These are phyloP conservation scores for Paragyromitra xinjiangensis DNA, from an alignment of 495 filamentous ascomycete species.

Conservation along the genomic window DNA sequence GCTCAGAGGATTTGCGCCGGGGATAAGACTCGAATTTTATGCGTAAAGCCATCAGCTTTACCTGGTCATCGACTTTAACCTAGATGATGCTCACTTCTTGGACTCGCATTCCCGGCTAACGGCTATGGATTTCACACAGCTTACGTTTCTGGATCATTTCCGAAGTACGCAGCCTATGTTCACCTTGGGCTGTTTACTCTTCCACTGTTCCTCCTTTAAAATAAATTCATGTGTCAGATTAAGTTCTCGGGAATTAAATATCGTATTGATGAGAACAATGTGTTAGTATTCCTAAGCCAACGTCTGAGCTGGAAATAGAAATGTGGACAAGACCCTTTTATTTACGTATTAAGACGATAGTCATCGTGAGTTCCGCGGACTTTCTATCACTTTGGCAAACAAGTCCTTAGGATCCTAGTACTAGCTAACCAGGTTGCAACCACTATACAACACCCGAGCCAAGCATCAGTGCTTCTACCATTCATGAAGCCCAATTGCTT, in stretches of 20 bases:
- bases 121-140: background rate
- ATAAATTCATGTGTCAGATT: background rate
- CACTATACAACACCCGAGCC: background rate
- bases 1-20: background rate
- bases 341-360: background rate
- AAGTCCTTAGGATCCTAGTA: background rate
- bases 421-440: background rate
- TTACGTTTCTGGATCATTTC: background rate
- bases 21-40: background rate
- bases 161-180: background rate
- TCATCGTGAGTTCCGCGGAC: background rate
- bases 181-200: background rate
- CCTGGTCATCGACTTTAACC: background rate
- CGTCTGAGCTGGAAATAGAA: background rate
- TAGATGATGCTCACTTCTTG: background rate
- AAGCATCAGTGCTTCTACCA: constrained; percentile 5
- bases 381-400: background rate
- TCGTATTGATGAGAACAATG: background rate
- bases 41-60: background rate
- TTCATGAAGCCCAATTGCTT: constrained; percentile 22
- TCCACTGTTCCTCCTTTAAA: background rate
- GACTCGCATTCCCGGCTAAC: background rate
- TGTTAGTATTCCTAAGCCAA: background rate
- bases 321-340: background rate
- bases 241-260: constrained; percentile 3